Evolutionary conservation across 2,329 filamentous ascomycete genomes (phyloP), one percentile per base, ranked within the genome.

Genomic region (Orbilia oligospora): DNA sequence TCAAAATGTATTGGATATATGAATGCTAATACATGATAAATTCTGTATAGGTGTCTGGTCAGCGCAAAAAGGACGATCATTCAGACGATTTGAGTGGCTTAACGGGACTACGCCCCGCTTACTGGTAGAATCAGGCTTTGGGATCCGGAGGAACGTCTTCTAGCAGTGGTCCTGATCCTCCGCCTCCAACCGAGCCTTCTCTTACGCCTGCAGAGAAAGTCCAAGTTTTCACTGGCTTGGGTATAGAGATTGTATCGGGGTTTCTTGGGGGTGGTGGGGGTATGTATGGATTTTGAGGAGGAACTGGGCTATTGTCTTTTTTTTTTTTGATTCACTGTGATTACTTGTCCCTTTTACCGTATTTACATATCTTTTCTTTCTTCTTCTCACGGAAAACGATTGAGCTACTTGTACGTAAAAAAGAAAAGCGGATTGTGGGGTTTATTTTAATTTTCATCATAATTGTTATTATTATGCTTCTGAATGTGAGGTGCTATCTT

Each of bases 61-160:
- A 93, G 82, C 87, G 91, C 78, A 92, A 92, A 84, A 91, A 90
- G 82, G 91, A 92, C 72, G 88, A 90, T 75, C 86, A 87, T 22
- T 1, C 48, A 24, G 84, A 86, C 41, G 79, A 81, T 14, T 81
- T 88, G 81, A 86, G 88, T 24, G 88, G 87, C 81, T 90, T 91
- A 83, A 86, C 88, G 44, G 89, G 89, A 18, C 83, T 91, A 81
- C 86, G 89, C 80, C 88, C 89, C 68, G 85, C 88, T 20, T 90
- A 90, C 82, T 90, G 89, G 89, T 90, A 87, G 82, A 67, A 46
- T 58, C 61, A 48, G 27, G 36, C 36, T 3, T 14, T 18, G 24
- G 53, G 61, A 27, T 41, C 16, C 46, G 24, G 20, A 46, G 55
- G 38, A 18, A 10, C 24, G 14, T 53, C 63, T 61, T 53, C 53